These are phyloP conservation scores for Papiliotrema fonsecae DNA, from an alignment of 1,284 basidiomycete species.

Conservation along the genomic window DNA sequence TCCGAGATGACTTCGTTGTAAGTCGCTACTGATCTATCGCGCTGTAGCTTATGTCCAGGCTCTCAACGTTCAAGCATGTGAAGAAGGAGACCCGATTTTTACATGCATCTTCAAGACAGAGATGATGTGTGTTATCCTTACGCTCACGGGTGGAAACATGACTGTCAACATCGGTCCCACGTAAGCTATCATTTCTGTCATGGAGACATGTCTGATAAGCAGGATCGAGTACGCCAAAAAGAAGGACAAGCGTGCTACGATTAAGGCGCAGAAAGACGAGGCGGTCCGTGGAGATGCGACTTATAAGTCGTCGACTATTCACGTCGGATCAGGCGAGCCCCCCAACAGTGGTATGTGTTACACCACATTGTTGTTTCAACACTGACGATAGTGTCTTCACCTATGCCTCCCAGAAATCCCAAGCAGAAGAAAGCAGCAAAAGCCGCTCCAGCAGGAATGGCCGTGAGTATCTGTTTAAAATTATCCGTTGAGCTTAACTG, in stretches of 20 bases:
- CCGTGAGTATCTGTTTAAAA: not conserved
- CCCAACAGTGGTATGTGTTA: slow-evolving; percentile 56
- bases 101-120: slow-evolving; percentile 96
- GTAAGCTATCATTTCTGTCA: slow-evolving; percentile 52
- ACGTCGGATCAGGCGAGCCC: slow-evolving; percentile 83
- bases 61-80: slow-evolving; percentile 65
- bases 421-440: slow-evolving; percentile 42
- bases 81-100: slow-evolving; percentile 94
- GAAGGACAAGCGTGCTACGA: slow-evolving; percentile 88
- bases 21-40: too few relatives aligned
- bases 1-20: slow-evolving; percentile 94
- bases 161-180: slow-evolving; percentile 68
- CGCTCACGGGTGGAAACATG: slow-evolving; percentile 72
- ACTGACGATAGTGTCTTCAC: slow-evolving; percentile 56
- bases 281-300: slow-evolving; percentile 71
- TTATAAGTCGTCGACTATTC: slow-evolving; percentile 92
- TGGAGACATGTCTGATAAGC: not conserved
- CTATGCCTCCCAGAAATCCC: slow-evolving; percentile 80
- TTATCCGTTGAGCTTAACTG: not conserved
- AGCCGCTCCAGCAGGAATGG: slow-evolving; percentile 33
- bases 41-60: slow-evolving; percentile 50
- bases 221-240: slow-evolving; percentile 91
- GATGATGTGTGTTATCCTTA: slow-evolving; percentile 74
- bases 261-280: slow-evolving; percentile 89
- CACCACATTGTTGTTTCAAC: not conserved